phyloP scores from a whole-genome alignment of 2,329 filamentous ascomycete species.

The Chrysoporthe austroafricana region DNA sequence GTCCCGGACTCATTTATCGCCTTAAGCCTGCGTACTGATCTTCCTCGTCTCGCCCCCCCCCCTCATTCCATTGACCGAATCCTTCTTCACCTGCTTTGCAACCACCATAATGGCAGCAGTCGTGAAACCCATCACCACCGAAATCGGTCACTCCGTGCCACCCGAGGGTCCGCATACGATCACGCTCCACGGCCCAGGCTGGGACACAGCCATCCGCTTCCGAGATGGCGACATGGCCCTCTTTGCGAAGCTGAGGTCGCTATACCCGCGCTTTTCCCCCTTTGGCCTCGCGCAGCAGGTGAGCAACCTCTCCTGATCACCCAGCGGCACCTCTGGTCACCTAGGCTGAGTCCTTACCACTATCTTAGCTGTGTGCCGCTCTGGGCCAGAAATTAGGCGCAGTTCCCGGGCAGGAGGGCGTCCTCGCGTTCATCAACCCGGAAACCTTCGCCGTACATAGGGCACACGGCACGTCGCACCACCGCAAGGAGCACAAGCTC shows the following conservation, averaged over 20 bases:
- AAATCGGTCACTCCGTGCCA: constrained; percentile 50
- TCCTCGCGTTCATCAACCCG: constrained; percentile 38
- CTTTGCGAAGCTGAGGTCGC: constrained; percentile 42
- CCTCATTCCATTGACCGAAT: background rate
- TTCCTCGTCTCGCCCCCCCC: background rate
- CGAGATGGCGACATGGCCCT: constrained; percentile 49
- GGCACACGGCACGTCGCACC: constrained; percentile 39
- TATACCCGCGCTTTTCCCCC: constrained; percentile 53
- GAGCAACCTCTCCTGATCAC: background rate
- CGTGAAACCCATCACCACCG: constrained; percentile 34
- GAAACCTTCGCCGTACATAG: constrained; percentile 34
- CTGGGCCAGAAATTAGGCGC: constrained; percentile 39
- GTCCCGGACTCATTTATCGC: no score
- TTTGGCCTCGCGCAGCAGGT: constrained; percentile 43
- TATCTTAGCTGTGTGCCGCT: constrained; percentile 41
- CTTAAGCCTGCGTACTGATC: background rate
- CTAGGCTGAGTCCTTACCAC: background rate
- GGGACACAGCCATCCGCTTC: constrained; percentile 44
- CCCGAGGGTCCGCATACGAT: constrained; percentile 52
- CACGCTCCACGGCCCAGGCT: constrained; percentile 50
- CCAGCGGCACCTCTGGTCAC: background rate
- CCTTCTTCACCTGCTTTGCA: background rate
- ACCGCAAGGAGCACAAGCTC: constrained; percentile 43
- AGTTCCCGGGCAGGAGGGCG: constrained; percentile 34
- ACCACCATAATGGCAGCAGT: constrained; percentile 9